phyloP scores from a whole-genome alignment of 1,284 basidiomycete species.

The Rhizopogon hawkerae region DNA sequence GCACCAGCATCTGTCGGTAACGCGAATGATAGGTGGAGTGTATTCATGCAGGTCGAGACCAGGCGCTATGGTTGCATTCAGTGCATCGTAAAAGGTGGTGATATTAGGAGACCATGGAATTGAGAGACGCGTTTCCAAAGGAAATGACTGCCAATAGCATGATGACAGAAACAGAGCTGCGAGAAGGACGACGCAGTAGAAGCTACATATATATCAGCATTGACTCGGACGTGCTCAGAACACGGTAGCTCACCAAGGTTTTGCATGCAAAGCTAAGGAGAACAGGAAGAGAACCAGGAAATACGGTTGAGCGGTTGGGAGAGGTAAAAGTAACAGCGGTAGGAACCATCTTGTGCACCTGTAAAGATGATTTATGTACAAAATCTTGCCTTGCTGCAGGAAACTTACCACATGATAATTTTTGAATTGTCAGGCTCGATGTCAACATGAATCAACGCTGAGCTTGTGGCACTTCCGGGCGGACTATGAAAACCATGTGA shows the following conservation, averaged over 20 bases:
- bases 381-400: not conserved
- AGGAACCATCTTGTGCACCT: constrained; percentile 82
- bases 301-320: constrained; percentile 70
- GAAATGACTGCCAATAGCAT: constrained; percentile 77
- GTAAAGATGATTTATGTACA: constrained; percentile 4
- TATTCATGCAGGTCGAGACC: constrained; percentile 24
- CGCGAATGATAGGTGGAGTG: constrained; percentile 38
- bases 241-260: constrained; percentile 55
- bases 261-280: constrained; percentile 66
- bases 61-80: constrained; percentile 36
- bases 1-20: constrained; percentile 75
- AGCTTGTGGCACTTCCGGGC: too few relatives aligned
- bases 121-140: constrained; percentile 51
- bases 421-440: too few relatives aligned
- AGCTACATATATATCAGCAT: constrained; percentile 35
- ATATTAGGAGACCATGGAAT: constrained; percentile 58
- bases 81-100: constrained; percentile 58
- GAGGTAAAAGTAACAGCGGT: constrained; percentile 62
- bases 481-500: too few relatives aligned
- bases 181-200: constrained; percentile 75
- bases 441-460: too few relatives aligned
- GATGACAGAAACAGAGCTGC: constrained; percentile 72
- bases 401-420: constrained; percentile 29
- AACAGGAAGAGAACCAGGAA: constrained; percentile 67
- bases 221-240: not conserved